Evolutionary conservation across 768 basidiomycete species (phyloP).

Genomic region (Scleroderma citrinum): DNA sequence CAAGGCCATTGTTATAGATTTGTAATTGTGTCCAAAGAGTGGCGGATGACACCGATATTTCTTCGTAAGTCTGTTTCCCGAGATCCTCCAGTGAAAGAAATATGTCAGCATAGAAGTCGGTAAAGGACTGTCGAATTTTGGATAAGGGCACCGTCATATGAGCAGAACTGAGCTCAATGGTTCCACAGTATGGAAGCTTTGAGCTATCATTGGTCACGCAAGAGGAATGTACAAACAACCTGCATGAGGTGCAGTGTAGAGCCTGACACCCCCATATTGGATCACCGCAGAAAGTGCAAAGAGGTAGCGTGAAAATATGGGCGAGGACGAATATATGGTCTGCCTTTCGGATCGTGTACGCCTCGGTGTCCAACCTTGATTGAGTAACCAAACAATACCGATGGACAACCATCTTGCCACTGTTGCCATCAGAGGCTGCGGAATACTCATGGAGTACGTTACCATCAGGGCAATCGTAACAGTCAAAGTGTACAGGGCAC

Average conservation of each 20-base stretch:
- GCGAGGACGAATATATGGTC: conserved; percentile 51
- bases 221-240: conserved; percentile 49
- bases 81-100: conserved; percentile 42
- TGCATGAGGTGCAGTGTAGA: conserved; percentile 57
- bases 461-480: conserved; percentile 68
- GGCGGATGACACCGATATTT: conserved; percentile 54
- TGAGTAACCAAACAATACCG: conserved; percentile 50
- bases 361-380: conserved; percentile 20
- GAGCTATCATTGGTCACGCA: conserved; percentile 35
- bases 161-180: conserved; percentile 33
- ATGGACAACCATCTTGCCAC: conserved; percentile 55
- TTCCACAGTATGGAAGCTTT: conserved; percentile 36
- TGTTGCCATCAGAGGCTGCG: conserved; percentile 36
- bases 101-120: conserved; percentile 44
- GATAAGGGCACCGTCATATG: conserved; percentile 49
- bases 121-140: conserved; percentile 51
- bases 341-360: conserved; percentile 19
- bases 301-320: conserved; percentile 68
- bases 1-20: conserved; percentile 60
- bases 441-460: conserved; percentile 52
- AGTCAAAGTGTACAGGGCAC: conserved; percentile 69
- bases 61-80: conserved; percentile 52
- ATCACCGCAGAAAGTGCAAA: conserved; percentile 59
- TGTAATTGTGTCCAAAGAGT: conserved; percentile 65
- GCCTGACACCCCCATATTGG: conserved; percentile 81